Percentiles rank a stretch among this genome's conserved stretches.
These are phyloP conservation scores for Asterionellopsis glacialis DNA, from an alignment of 108 stramenopile genomes.

Conservation along the genomic window DNA sequence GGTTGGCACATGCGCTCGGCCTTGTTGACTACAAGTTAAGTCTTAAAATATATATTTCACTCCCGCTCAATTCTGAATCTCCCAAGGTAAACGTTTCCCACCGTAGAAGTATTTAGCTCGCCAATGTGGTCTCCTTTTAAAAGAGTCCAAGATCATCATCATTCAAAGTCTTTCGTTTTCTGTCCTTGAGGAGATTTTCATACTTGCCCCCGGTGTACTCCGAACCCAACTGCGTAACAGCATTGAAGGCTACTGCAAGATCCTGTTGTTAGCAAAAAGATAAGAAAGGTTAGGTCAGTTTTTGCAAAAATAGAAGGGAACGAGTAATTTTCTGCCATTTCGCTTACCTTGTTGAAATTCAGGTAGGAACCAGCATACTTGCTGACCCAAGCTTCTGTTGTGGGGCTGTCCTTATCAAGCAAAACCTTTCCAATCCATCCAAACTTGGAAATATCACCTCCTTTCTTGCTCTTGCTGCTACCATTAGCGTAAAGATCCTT, in stretches of 20 bases:
- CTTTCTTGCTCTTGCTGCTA: conserved; percentile 10
- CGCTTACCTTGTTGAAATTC: too few species aligned
- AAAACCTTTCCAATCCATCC: conserved; percentile 43
- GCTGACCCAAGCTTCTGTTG: conserved; percentile 62
- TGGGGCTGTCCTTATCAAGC: conserved; percentile 42
- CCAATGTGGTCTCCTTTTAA: too few species aligned
- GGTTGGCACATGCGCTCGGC: too few species aligned
- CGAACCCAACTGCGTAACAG: conserved; percentile 75
- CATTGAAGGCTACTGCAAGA: conserved; percentile 65
- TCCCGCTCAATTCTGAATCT: too few species aligned
- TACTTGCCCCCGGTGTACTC: conserved; percentile 88
- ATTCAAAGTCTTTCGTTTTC: conserved; percentile 69
- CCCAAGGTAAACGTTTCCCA: too few species aligned
- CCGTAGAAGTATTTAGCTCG: too few species aligned
- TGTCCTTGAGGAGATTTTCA: conserved; percentile 80
- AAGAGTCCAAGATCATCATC: conserved; percentile 36
- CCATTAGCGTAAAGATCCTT: conserved; percentile 20
- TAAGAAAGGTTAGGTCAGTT: too few species aligned
- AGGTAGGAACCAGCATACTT: conserved; percentile 75
- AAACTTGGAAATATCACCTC: conserved; percentile 3
- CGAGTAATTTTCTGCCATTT: too few species aligned
- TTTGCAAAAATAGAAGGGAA: too few species aligned
- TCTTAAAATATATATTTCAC: too few species aligned
- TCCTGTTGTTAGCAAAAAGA: conserved; percentile 43
- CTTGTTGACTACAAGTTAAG: too few species aligned